Evolutionary conservation across 306 rosid species (phyloP), one percentile per base, ranked within the genome.

Genomic region (Ammopiptanthus mongolicus): DNA sequence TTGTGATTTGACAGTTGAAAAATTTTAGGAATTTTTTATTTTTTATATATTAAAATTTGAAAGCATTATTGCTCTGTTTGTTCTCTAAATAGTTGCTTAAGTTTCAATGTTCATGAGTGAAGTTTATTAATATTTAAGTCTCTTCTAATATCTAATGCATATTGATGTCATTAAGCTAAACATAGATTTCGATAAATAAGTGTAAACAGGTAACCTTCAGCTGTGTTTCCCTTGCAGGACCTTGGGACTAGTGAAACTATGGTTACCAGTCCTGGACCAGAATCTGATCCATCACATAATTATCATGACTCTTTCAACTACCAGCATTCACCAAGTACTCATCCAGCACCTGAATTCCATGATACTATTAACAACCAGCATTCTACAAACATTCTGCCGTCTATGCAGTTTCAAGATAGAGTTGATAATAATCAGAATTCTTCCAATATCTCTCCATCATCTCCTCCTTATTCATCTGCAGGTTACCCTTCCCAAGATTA

Each of bases 401-500:
- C 89, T 11, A 52, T 60, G 61, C 90, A 62, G 46, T 90, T 84
- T 82, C 87, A 57, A 56, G 92, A 87, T 31, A 79, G 73, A 60
- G 86, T 67, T 28, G 80, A 81, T 51, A 51, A 67, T 61, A 66
- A 73, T 69, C 87, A 85, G 60, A 89, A 81, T 80, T 80, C 87
- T 18, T 17, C 90, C 14, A 65, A 74, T 76, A 69, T 81, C 74
- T 61, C 82, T 44, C 76, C 85, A 51, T 74, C 89, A 58, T 87
- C 92, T 69, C 89, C 74, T 22, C 62, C 91, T 64, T 90, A 76
- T 81, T 80, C 90, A 46, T 80, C 87, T 39, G 72, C 86, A 15
- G 80, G 77, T 75, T 86, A 82, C 83, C 75, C 88, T 77, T 81
- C 97, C 62, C 95, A 89, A 18, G 95, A 93, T 47, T 86, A 84